Conservation (phyloP, 371 early-diverging fungal genomes). For the Nematocida displodere region DNA sequence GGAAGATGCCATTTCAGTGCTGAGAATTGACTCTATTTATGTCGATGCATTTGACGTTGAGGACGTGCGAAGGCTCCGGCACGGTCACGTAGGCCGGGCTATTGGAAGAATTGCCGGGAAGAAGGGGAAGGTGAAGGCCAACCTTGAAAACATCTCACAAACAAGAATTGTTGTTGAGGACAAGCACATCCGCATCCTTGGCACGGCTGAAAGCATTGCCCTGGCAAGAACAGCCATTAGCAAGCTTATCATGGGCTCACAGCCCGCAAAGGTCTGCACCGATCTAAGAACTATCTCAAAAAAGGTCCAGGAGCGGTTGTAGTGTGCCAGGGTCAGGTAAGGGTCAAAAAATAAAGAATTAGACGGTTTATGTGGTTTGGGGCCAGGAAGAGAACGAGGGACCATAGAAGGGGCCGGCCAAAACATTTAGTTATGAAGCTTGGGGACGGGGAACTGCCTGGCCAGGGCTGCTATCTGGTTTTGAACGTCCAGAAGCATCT, state of each 20-base stretch:
- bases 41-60: constrained; percentile 91
- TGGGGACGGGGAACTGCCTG: not conserved
- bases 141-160: constrained; percentile 88
- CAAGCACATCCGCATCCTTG: constrained; percentile 88
- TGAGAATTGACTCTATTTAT: constrained; percentile 70
- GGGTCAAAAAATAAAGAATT: no score
- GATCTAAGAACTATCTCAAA: constrained; percentile 59
- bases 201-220: constrained; percentile 86
- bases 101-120: constrained; percentile 97
- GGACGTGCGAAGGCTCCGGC: constrained; percentile 88
- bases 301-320: constrained; percentile 59
- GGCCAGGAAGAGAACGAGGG: not conserved
- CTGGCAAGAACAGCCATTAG: constrained; percentile 89
- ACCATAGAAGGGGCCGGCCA: not conserved
- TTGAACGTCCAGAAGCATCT: not conserved
- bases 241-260: constrained; percentile 84
- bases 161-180: constrained; percentile 92
- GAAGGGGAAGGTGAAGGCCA: constrained; percentile 89
- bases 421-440: not conserved
- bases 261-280: constrained; percentile 88
- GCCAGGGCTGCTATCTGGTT: not conserved
- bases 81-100: constrained; percentile 89
- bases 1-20: constrained; percentile 82
- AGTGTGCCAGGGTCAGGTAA: no score
- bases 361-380: not conserved